phyloP scores from a whole-genome alignment of 2,329 filamentous ascomycete genomes.

The Fusarium continuum region DNA sequence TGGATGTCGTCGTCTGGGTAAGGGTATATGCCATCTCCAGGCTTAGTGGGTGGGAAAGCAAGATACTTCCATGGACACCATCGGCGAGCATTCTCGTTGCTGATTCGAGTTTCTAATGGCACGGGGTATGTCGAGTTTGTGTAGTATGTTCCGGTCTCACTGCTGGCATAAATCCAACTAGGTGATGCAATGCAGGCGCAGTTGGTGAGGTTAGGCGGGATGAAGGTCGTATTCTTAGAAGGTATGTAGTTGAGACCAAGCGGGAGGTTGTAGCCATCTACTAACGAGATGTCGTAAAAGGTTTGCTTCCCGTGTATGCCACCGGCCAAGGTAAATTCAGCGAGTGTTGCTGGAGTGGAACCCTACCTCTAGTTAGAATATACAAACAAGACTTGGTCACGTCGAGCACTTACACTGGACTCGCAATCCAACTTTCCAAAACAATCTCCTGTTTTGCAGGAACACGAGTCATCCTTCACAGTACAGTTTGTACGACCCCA shows the following conservation, averaged over 20 bases:
- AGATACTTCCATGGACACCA: slow-evolving; percentile 89
- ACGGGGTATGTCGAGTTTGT: slow-evolving; percentile 73
- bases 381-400: not conserved
- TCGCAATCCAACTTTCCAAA: slow-evolving; percentile 74
- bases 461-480: slow-evolving; percentile 72
- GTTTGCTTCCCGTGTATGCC: slow-evolving; percentile 68
- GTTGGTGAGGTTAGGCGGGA: slow-evolving; percentile 81
- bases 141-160: slow-evolving; percentile 64
- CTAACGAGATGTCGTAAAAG: slow-evolving; percentile 86
- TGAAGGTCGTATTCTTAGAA: slow-evolving; percentile 69
- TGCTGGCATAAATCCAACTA: slow-evolving; percentile 65
- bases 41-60: slow-evolving; percentile 71
- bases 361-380: slow-evolving; percentile 60
- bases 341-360: slow-evolving; percentile 76
- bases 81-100: slow-evolving; percentile 63
- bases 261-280: slow-evolving; percentile 85
- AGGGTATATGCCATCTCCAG: slow-evolving; percentile 79
- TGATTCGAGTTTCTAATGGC: slow-evolving; percentile 70
- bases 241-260: slow-evolving; percentile 70
- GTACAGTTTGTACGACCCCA: slow-evolving; percentile 89
- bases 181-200: slow-evolving; percentile 78
- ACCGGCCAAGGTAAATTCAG: slow-evolving; percentile 80
- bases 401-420: slow-evolving; percentile 65
- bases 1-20: slow-evolving; percentile 80
- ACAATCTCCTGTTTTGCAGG: slow-evolving; percentile 82